Percentiles rank a stretch among this genome's conserved stretches.
phyloP scores from a whole-genome alignment of 371 early-diverging fungal species.

The Mortierella sp. region DNA sequence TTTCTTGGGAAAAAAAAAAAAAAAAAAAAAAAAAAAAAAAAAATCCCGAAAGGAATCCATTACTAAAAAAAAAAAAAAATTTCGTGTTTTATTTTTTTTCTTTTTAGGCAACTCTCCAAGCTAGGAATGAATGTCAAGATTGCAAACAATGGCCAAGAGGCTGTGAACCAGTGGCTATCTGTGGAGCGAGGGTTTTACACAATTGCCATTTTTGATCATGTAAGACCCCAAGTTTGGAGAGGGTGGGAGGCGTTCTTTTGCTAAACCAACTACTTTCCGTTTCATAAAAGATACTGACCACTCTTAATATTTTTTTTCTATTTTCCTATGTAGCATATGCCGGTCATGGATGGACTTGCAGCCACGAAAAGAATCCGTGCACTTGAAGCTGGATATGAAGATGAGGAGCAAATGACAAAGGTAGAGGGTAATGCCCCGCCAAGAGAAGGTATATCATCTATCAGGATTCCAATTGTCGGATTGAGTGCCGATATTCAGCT shows the following conservation, averaged over 20 bases:
- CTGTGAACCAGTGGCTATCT: conserved; percentile 36
- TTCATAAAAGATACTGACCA: too few relatives aligned
- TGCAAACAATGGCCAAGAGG: conserved; percentile 44
- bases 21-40: too few relatives aligned
- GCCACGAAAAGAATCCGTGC: conserved; percentile 62
- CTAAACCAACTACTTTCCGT: too few relatives aligned
- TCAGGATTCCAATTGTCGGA: conserved; percentile 62
- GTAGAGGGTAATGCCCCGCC: too few relatives aligned
- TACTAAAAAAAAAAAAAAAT: too few relatives aligned
- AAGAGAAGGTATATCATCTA: background rate
- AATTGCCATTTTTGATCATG: conserved; percentile 49
- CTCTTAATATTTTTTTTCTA: background rate
- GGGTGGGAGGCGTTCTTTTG: too few relatives aligned
- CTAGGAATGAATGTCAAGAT: conserved; percentile 48
- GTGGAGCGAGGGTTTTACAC: conserved; percentile 38
- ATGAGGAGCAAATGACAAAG: conserved; percentile 26
- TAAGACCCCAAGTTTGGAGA: too few relatives aligned
- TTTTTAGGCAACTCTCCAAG: conserved; percentile 39
- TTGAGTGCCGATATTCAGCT: conserved; percentile 66
- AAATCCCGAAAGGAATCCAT: too few relatives aligned
- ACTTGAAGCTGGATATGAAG: conserved; percentile 32
- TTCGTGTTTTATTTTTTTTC: background rate
- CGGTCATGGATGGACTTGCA: conserved; percentile 63
- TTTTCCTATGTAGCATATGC: conserved; percentile 34
- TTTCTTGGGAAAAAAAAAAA: too few relatives aligned